Conservation (phyloP, 164 flowering plant genomes). For the Warburgia ugandensis region DNA sequence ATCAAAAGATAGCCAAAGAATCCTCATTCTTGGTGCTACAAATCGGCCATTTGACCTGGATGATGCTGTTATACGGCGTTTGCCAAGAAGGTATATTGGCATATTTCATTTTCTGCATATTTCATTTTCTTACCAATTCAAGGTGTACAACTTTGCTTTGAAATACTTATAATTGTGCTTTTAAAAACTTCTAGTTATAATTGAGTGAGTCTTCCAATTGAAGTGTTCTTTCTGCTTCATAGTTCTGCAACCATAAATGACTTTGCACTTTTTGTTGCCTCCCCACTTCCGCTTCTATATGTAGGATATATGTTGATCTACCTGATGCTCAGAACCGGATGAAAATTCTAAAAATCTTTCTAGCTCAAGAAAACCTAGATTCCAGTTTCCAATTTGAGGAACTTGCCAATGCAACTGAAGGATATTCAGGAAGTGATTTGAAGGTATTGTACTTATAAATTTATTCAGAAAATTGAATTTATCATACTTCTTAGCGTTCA, state of each 20-base stretch:
- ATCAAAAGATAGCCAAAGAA: conserved; percentile 5
- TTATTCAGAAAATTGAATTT: too few relatives aligned
- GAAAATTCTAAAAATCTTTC: conserved; percentile 80
- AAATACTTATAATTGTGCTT: too few relatives aligned
- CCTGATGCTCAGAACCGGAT: conserved; percentile 87
- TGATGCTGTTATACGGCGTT: conserved; percentile 9
- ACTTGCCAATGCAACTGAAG: conserved; percentile 87
- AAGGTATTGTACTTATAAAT: conserved; percentile 49
- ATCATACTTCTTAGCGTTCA: too few relatives aligned
- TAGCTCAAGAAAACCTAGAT: conserved; percentile 63
- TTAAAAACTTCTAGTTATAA: too few relatives aligned
- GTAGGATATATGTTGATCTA: conserved; percentile 86
- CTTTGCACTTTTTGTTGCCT: too few relatives aligned
- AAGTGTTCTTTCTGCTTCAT: too few relatives aligned
- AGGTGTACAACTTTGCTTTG: too few relatives aligned
- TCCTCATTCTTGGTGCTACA: conserved; percentile 9
- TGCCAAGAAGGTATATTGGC: conserved; percentile 9
- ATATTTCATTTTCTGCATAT: too few relatives aligned
- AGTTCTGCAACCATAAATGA: too few relatives aligned
- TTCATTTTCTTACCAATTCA: too few relatives aligned
- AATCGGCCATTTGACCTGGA: conserved; percentile 10
- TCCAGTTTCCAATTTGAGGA: conserved; percentile 51
- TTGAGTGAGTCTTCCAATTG: too few relatives aligned
- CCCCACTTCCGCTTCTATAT: too few relatives aligned
- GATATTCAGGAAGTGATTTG: conserved; percentile 97